phyloP scores from a whole-genome alignment of 202 grass and related monocot species.

The Brachypodium distachyon region DNA sequence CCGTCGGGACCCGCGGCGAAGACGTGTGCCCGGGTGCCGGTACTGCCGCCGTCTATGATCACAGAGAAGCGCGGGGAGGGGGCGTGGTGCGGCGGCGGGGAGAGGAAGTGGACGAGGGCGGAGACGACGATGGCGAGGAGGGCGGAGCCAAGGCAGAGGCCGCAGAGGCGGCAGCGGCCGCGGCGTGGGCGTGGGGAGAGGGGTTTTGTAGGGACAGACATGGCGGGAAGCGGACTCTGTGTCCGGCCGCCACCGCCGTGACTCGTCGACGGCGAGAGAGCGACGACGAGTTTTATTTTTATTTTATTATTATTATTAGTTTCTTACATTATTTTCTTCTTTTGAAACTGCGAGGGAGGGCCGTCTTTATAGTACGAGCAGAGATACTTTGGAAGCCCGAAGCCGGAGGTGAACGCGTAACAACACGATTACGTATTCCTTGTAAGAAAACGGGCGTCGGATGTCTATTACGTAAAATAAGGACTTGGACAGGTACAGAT shows the following conservation, averaged over 20 bases:
- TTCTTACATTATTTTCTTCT: not conserved
- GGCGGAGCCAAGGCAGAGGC: slow-evolving; percentile 28
- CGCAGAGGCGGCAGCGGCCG: slow-evolving; percentile 28
- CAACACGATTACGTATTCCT: no score
- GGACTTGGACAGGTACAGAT: not conserved
- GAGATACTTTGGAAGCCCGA: not conserved
- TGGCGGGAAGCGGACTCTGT: slow-evolving; percentile 5
- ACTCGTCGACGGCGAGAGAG: slow-evolving; percentile 47
- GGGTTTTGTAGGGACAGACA: slow-evolving; percentile 35
- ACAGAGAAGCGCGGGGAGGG: slow-evolving; percentile 34
- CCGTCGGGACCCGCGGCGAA: slow-evolving; percentile 42
- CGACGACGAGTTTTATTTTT: slow-evolving; percentile 30
- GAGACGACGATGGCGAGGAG: slow-evolving; percentile 37
- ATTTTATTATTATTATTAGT: not conserved
- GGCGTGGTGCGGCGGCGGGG: not conserved
- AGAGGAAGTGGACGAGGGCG: slow-evolving; percentile 37
- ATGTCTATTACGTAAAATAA: no score
- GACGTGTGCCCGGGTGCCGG: slow-evolving; percentile 66
- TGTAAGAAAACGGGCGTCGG: no score
- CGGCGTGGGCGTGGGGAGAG: slow-evolving; percentile 20
- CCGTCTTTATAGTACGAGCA: slow-evolving; percentile 11
- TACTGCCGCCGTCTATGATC: slow-evolving; percentile 76
- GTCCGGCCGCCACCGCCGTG: slow-evolving; percentile 28
- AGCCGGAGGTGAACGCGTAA: not conserved
- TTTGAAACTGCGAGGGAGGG: slow-evolving; percentile 11